phyloP scores from a whole-genome alignment of 1,284 basidiomycete species.

The Melanopsichium pennsylvanicum region DNA sequence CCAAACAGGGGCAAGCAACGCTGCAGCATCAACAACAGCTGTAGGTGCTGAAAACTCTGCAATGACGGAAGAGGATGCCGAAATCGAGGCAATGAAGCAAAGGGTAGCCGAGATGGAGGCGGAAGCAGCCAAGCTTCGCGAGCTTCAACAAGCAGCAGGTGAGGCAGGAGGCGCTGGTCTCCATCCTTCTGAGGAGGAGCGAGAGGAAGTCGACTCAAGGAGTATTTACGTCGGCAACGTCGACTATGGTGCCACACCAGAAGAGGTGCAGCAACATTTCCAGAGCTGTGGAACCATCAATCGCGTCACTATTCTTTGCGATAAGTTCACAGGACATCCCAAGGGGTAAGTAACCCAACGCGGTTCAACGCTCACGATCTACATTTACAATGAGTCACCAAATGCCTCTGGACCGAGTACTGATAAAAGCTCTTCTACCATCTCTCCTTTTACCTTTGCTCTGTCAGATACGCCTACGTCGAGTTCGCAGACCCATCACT shows the following conservation, averaged over 20 bases:
- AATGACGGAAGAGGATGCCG: conserved; percentile 63
- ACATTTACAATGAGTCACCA: no score
- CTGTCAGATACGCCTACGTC: conserved; percentile 89
- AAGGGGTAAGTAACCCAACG: conserved; percentile 93
- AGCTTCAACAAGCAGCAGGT: conserved; percentile 85
- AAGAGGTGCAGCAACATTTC: conserved; percentile 98
- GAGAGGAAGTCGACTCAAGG: conserved; percentile 78
- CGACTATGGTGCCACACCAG: conserved; percentile 95
- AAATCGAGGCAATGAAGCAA: conserved; percentile 80
- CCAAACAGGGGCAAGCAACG: conserved; percentile 1
- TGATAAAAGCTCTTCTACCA: no score
- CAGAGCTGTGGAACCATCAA: conserved; percentile 98
- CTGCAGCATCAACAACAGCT: background rate
- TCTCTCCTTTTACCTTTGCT: no score
- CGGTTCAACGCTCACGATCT: no score
- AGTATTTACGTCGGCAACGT: conserved; percentile 98
- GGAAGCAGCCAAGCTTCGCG: conserved; percentile 85
- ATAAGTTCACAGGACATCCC: conserved; percentile 99
- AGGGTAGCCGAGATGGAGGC: conserved; percentile 80
- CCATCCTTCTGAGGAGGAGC: conserved; percentile 61
- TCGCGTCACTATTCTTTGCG: conserved; percentile 97
- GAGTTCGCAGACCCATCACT: conserved; percentile 96
- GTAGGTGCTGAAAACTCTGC: conserved; percentile 14
- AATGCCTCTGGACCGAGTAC: no score
- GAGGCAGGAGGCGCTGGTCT: conserved; percentile 63